Evolutionary conservation across 2,329 filamentous ascomycete species (phyloP).

Genomic region (Cryphonectria naterciae): DNA sequence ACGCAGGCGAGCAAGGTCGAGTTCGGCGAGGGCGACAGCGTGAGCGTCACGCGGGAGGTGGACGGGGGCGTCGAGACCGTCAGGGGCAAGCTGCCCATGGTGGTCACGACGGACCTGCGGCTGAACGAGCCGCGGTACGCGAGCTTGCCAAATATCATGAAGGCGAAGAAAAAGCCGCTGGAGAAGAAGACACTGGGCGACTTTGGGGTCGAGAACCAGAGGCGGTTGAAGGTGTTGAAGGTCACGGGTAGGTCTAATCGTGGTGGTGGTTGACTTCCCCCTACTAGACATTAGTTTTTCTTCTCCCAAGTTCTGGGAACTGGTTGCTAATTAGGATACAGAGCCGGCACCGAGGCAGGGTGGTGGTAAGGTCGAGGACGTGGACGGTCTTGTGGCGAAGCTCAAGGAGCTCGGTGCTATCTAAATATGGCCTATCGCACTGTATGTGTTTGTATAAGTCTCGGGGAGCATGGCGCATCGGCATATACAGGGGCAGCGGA

Average conservation of each 20-base stretch:
- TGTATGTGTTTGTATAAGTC: background rate
- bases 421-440: conserved; percentile 46
- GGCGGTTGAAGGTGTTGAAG: conserved; percentile 85
- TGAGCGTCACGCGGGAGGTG: conserved; percentile 87
- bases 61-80: conserved; percentile 95
- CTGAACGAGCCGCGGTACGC: conserved; percentile 96
- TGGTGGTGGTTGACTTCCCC: background rate
- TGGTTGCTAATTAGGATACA: conserved; percentile 39
- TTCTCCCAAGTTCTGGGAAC: too few species aligned
- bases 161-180: conserved; percentile 99
- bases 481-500: conserved; percentile 6
- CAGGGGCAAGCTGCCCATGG: conserved; percentile 81
- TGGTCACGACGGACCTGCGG: conserved; percentile 92
- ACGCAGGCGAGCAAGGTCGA: conserved; percentile 88
- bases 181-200: conserved; percentile 89
- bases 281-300: background rate
- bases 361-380: conserved; percentile 95
- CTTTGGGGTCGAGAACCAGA: conserved; percentile 74
- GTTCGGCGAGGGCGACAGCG: conserved; percentile 69
- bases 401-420: conserved; percentile 95
- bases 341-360: conserved; percentile 89
- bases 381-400: conserved; percentile 90
- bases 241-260: conserved; percentile 68
- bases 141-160: conserved; percentile 98
- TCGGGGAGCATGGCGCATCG: conserved; percentile 9